Conservation (phyloP, 2,329 filamentous ascomycete species). For the Didymella sp. region DNA sequence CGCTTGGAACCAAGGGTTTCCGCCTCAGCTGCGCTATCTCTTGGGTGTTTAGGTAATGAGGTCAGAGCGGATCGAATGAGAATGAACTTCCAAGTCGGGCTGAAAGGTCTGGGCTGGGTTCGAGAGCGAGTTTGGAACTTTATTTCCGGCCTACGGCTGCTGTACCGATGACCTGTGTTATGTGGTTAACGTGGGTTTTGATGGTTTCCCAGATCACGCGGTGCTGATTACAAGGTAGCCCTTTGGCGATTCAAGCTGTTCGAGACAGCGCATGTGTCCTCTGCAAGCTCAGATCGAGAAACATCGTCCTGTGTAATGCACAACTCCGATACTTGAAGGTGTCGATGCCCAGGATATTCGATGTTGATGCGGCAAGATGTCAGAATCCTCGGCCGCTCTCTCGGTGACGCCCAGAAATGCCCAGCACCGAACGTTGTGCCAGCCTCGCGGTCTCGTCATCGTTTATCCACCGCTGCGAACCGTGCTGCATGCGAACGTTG, state of each 20-base stretch:
- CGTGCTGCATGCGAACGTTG: constrained; percentile 11
- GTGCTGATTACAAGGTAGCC: neutral
- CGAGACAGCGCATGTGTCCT: neutral
- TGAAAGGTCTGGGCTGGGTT: neutral
- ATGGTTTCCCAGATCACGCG: constrained; percentile 1
- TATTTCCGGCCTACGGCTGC: constrained; percentile 11
- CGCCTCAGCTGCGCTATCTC: constrained; percentile 18
- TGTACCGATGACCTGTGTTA: neutral
- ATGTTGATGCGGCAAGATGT: constrained; percentile 1
- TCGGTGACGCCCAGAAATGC: constrained; percentile 29
- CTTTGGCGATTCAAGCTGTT: neutral
- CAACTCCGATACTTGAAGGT: neutral
- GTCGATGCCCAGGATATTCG: neutral
- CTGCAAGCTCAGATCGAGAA: neutral
- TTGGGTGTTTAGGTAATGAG: constrained; percentile 14
- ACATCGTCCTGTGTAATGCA: neutral
- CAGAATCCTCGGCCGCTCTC: constrained; percentile 24
- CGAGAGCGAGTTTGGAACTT: constrained; percentile 1
- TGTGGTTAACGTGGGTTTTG: neutral
- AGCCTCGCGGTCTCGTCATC: constrained; percentile 30
- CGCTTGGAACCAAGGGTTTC: constrained; percentile 33
- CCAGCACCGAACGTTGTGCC: constrained; percentile 26
- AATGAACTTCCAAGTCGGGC: constrained; percentile 3
- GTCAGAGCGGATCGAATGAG: constrained; percentile 8
- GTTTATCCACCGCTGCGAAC: constrained; percentile 11